A percentile compares a stretch with the other conserved stretches of the same genome.
phyloP scores from a whole-genome alignment of 1,284 basidiomycete species.

The Apiotrichum akiyoshidainum region DNA sequence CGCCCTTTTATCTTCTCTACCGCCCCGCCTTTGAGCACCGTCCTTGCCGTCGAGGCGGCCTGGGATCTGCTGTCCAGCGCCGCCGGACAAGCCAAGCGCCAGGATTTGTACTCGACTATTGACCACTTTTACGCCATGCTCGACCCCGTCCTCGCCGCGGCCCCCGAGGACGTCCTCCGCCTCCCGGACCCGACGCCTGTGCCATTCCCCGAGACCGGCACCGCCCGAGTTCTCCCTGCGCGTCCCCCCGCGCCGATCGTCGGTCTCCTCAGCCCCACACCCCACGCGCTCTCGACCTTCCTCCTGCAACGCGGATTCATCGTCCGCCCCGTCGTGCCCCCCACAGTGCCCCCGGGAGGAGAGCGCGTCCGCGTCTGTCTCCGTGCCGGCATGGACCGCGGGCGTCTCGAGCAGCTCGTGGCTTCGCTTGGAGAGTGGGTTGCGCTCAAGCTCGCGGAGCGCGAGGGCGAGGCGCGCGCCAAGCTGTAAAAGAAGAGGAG shows the following conservation, averaged over 20 bases:
- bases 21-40: slow-evolving; percentile 67
- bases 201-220: slow-evolving; percentile 20
- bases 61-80: slow-evolving; percentile 73
- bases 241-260: slow-evolving; percentile 65
- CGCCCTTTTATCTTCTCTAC: slow-evolving; percentile 88
- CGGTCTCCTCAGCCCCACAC: slow-evolving; percentile 72
- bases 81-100: slow-evolving; percentile 55
- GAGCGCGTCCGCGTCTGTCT: slow-evolving; percentile 48
- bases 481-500: background rate
- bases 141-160: slow-evolving; percentile 19
- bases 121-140: slow-evolving; percentile 19
- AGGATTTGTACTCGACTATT: background rate
- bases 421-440: slow-evolving; percentile 37
- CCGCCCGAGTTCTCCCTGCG: slow-evolving; percentile 15
- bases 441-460: slow-evolving; percentile 3
- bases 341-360: slow-evolving; percentile 47
- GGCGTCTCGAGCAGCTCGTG: slow-evolving; percentile 30
- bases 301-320: slow-evolving; percentile 42
- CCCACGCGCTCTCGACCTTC: slow-evolving; percentile 53
- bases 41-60: slow-evolving; percentile 69
- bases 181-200: slow-evolving; percentile 27
- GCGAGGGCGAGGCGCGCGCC: background rate
- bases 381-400: slow-evolving; percentile 37
- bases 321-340: slow-evolving; percentile 48
- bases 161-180: slow-evolving; percentile 20